Percentiles rank a stretch among this genome's conserved stretches.
Evolutionary conservation across 108 stramenopile species (phyloP).

Genomic region (Thalassiosira profunda): DNA sequence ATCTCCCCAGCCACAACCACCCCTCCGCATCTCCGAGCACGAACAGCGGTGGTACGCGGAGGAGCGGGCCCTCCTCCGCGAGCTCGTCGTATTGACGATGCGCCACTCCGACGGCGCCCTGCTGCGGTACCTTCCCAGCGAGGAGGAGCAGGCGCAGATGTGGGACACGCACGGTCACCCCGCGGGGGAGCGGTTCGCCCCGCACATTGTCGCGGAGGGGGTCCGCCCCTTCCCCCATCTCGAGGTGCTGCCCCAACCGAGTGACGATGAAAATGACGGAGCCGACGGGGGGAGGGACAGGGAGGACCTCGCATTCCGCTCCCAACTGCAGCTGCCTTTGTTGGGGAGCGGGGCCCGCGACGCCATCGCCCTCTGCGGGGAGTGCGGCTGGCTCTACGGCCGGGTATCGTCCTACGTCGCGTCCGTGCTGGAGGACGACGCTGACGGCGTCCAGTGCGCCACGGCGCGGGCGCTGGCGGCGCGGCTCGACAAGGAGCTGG

Average conservation of each 20-base stretch:
- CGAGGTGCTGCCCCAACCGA: conserved; percentile 6
- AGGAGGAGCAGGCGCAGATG: conserved; percentile 11
- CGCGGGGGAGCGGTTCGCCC: conserved; percentile 5
- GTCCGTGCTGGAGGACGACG: conserved; percentile 32
- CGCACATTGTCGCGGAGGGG: conserved; percentile 12
- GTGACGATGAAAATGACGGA: conserved; percentile 9
- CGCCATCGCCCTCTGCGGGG: conserved; percentile 74
- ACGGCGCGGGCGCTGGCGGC: conserved; percentile 75
- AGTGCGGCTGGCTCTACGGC: conserved; percentile 89
- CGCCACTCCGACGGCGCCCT: conserved; percentile 21
- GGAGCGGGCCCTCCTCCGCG: conserved; percentile 32
- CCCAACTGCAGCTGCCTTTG: conserved; percentile 27
- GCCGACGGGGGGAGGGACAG: neutral
- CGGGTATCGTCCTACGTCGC: conserved; percentile 58
- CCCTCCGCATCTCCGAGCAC: neutral
- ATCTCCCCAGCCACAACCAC: neutral
- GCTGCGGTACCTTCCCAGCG: conserved; percentile 30
- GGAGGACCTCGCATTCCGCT: conserved; percentile 20
- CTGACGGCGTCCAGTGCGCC: conserved; percentile 55
- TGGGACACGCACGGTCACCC: conserved; percentile 6
- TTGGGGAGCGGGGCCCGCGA: conserved; percentile 73
- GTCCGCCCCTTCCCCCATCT: conserved; percentile 9
- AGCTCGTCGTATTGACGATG: conserved; percentile 39
- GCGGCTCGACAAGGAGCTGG: conserved; percentile 71
- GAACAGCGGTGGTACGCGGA: conserved; percentile 14